Evolutionary conservation across 345 rosid genomes (phyloP).

Genomic region (Citrus trifoliata): DNA sequence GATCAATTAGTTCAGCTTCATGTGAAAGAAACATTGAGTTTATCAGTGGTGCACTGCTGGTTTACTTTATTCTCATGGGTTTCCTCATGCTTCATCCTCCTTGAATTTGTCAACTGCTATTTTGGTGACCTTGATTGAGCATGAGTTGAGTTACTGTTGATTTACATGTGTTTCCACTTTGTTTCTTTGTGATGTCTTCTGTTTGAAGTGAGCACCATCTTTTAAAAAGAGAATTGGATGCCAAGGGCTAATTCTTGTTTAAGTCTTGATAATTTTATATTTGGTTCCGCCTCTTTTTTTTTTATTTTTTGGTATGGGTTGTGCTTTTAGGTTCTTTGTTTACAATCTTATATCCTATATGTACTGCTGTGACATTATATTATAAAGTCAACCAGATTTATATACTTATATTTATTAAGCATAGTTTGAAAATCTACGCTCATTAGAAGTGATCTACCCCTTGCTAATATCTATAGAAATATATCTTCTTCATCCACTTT

Average conservation of each 20-base stretch:
- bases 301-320: background rate
- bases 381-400: too few species aligned
- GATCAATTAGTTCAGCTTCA: background rate
- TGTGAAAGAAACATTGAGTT: background rate
- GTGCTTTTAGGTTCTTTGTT: background rate
- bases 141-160: slow-evolving; percentile 13
- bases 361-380: too few species aligned
- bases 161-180: background rate
- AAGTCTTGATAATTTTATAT: background rate
- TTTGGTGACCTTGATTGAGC: background rate
- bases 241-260: background rate
- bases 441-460: background rate
- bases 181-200: slow-evolving; percentile 3
- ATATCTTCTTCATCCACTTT: too few species aligned
- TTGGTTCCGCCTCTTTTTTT: background rate
- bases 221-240: background rate
- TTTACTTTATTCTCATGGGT: background rate
- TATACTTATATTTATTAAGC: too few species aligned
- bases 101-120: background rate
- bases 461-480: background rate
- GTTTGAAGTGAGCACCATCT: slow-evolving; percentile 15
- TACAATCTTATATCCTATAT: too few species aligned
- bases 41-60: background rate
- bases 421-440: too few species aligned
- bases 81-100: background rate